Evolutionary conservation across 441 rosid genomes (phyloP).

Genomic region (Pelargonium myrrhifolium): DNA sequence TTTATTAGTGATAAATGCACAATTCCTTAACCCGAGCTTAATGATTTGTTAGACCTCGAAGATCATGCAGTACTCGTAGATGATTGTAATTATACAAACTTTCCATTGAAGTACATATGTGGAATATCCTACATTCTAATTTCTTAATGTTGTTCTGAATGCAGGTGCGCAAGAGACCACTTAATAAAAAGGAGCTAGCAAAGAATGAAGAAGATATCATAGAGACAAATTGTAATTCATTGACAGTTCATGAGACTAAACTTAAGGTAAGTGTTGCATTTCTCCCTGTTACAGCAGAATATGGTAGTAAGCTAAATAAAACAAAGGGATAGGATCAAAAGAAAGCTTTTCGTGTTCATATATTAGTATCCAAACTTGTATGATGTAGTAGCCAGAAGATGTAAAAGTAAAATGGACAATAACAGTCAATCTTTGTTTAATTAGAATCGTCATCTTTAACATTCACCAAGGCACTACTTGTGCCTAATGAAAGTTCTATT

Average conservation of each 20-base stretch:
- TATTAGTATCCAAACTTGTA: background rate
- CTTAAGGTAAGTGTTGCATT: constrained; percentile 52
- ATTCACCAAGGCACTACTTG: no score
- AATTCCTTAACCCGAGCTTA: background rate
- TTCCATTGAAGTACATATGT: background rate
- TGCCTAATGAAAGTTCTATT: no score
- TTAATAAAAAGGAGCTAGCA: constrained; percentile 86
- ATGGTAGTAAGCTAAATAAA: background rate
- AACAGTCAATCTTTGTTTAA: constrained; percentile 11
- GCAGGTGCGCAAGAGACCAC: constrained; percentile 96
- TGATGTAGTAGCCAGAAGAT: background rate
- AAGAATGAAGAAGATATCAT: constrained; percentile 93
- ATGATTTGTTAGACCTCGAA: background rate
- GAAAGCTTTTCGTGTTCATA: background rate
- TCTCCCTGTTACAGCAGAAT: background rate
- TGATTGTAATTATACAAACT: background rate
- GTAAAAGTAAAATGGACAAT: background rate
- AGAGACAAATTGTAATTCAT: constrained; percentile 59
- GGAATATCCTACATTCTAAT: constrained; percentile 11
- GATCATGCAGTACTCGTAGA: background rate
- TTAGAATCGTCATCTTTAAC: no score
- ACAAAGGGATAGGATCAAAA: background rate
- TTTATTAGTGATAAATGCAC: background rate
- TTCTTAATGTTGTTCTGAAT: constrained; percentile 22
- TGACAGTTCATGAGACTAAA: constrained; percentile 93